phyloP scores from a whole-genome alignment of 108 stramenopile species.

The Skeletonema potamos region DNA sequence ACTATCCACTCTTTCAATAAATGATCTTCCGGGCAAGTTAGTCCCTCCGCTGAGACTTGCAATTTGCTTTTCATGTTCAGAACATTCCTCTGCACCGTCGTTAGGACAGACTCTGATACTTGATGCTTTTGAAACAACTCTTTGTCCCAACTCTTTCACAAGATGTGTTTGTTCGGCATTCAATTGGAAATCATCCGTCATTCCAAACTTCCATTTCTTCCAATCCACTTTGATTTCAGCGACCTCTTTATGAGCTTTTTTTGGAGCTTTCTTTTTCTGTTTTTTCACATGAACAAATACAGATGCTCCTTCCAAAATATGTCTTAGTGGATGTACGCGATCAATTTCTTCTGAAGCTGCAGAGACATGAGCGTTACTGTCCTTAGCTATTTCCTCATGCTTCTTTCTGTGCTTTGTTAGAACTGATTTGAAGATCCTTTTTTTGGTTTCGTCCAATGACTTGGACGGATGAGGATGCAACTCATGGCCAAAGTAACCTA shows the following conservation, averaged over 20 bases:
- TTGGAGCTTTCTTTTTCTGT: slow-evolving; percentile 1
- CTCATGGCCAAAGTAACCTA: neutral
- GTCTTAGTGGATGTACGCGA: slow-evolving; percentile 23
- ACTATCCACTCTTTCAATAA: slow-evolving; percentile 26
- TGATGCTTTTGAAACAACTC: slow-evolving; percentile 15
- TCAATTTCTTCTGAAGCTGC: slow-evolving; percentile 14
- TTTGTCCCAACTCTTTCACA: slow-evolving; percentile 25
- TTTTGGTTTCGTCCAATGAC: slow-evolving; percentile 1
- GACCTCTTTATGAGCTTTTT: neutral
- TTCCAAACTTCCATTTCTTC: slow-evolving; percentile 43
- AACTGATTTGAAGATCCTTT: slow-evolving; percentile 8
- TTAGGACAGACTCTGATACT: neutral
- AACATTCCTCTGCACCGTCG: neutral
- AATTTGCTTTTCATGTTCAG: neutral
- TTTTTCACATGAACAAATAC: slow-evolving; percentile 19
- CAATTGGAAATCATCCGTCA: slow-evolving; percentile 40
- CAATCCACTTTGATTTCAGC: slow-evolving; percentile 27
- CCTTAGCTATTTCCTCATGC: neutral
- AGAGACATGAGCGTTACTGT: neutral
- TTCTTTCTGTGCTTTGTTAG: slow-evolving; percentile 5
- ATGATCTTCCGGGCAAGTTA: slow-evolving; percentile 2
- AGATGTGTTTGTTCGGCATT: slow-evolving; percentile 6
- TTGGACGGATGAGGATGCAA: neutral
- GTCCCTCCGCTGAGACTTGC: slow-evolving; percentile 1
- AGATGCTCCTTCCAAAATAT: slow-evolving; percentile 38